Evolutionary conservation across 805 yeast species (phyloP), one percentile per base, ranked within the genome.

Genomic region (Isabelozyma pseudorhagii): DNA sequence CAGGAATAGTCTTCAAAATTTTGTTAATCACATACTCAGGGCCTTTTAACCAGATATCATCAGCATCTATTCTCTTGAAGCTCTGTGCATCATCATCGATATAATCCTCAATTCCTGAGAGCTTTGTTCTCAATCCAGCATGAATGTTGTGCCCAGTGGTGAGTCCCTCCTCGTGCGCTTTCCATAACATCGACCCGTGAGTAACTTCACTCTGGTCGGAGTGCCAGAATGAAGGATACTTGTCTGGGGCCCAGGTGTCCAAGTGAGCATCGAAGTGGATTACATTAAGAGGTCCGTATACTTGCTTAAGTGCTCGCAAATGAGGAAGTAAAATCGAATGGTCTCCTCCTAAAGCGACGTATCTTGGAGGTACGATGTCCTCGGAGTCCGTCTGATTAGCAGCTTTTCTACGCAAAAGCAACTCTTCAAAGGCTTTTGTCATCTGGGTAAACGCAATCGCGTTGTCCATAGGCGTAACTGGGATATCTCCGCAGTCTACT

Each of bases 151-250:
- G 67, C 45, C 72, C 71, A 31, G 81, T 70, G 31, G 86, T 64
- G 46, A 87, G 69, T 0, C 88, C 91, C 61, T 89, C 96, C 50
- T 84, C 74, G 47, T 68, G 66, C 6, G 93, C 93, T 76, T 84
- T 78, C 94, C 94, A 88, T 38, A 89, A 74, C 92, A 89, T 87
- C 6, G 94, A 84, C 5, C 96, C 96, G 61, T 89, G 96, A 40
- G 87, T 89, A 65, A 85, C 78, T 45, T 83, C 82, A 40, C 79
- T 71, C 56, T 77, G 79, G 38, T 77, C 76, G n/a, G 82, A 72
- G 57, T 72, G 74, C 85, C 85, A 81, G 59, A 75, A 79, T 14
- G 82, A 70, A 21, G 89, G 87, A 60, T 87, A 87, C 62, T 83
- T 78, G 51, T 79, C 74, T 9, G 96, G 94, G 54, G 83, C 64